Evolutionary conservation across 2,329 filamentous ascomycete genomes (phyloP), one percentile per base, ranked within the genome.

Genomic region (Fusarium papillatum): DNA sequence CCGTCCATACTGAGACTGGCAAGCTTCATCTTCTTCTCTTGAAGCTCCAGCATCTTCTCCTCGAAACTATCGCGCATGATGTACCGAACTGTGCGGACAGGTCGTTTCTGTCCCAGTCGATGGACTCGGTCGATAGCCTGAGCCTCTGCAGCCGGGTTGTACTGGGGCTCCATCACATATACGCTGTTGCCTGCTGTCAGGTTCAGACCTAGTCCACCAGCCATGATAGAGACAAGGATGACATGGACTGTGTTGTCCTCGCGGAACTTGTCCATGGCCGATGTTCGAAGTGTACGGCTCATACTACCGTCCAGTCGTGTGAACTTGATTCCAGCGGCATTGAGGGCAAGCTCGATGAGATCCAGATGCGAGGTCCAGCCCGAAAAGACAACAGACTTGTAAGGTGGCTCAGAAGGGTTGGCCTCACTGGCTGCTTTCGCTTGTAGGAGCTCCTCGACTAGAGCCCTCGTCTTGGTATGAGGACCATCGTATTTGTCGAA

Each of bases 91-190:
- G 95, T 97, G n/a, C 90, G 90, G 1, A 99, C 97, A 16, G 93
- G 91, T n/a, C 97, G 90, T 79, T 91, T 97, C 86, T 99, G 97
- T 1, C 97, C 96, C 2, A 98, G 87, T 22, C 96, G 93, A 83
- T 98, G 96, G 8, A 99, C 95, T 36, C 97, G 95, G 82, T 98
- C 97, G 10, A 98, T 90, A 3, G 97, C 97, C 85, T 99, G 97
- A 7, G 95, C 95, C 83, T 99, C 96, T 0, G 96, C 95, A 0
- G 95, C 96, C 0, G 97, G 97, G 80, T 99, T 99, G 86, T 96
- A 99, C 81, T 98, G 96, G 7, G 97, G 97, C 83, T 99, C 97
- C 96, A 99, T 98, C 79, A 98, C 94, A 82, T 97, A 98, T 17
- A 97, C 96, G 67, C 91, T 94, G 81, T 93, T 97, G 38, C 93